Percentiles rank a stretch among this genome's conserved stretches.
Evolutionary conservation across 805 yeast species (phyloP).

Genomic region (Yamadazyma philogaea): DNA sequence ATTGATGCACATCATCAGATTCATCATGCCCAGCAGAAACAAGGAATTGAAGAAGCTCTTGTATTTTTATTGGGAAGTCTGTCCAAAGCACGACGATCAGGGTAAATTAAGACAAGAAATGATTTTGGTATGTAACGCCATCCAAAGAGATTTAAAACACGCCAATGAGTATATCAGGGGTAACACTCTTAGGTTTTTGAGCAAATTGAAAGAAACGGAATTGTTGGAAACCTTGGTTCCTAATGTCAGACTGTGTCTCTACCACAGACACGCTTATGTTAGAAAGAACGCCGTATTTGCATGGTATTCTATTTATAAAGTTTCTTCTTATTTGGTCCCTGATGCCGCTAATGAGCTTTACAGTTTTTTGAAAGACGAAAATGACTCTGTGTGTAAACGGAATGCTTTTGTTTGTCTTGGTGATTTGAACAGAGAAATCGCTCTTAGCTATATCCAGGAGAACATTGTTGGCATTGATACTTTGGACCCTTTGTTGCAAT

Average conservation of each 20-base stretch:
- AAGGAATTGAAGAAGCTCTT: conserved; percentile 89
- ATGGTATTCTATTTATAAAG: conserved; percentile 73
- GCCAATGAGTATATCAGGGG: conserved; percentile 98
- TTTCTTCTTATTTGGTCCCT: conserved; percentile 83
- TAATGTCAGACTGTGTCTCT: conserved; percentile 83
- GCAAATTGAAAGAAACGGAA: conserved; percentile 90
- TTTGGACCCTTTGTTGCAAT: conserved; percentile 80
- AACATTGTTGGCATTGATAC: conserved; percentile 56
- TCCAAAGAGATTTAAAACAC: conserved; percentile 95
- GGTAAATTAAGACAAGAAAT: conserved; percentile 97
- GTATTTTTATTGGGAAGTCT: conserved; percentile 97
- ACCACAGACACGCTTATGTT: conserved; percentile 96
- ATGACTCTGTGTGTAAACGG: conserved; percentile 91
- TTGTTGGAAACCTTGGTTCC: conserved; percentile 94
- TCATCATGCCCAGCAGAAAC: conserved; percentile 92
- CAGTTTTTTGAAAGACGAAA: conserved; percentile 72
- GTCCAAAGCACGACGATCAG: conserved; percentile 82
- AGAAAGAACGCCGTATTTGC: conserved; percentile 97
- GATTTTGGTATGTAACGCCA: conserved; percentile 97
- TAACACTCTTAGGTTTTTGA: conserved; percentile 85
- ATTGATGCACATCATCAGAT: conserved; percentile 94
- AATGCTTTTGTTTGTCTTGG: conserved; percentile 90
- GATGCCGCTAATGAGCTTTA: conserved; percentile 88
- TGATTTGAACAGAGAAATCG: conserved; percentile 77
- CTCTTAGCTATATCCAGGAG: conserved; percentile 77